Percentiles rank a stretch among this genome's conserved stretches.
These are phyloP conservation scores for Plantago rigida DNA, from an alignment of 305 asterid species.

Conservation along the genomic window DNA sequence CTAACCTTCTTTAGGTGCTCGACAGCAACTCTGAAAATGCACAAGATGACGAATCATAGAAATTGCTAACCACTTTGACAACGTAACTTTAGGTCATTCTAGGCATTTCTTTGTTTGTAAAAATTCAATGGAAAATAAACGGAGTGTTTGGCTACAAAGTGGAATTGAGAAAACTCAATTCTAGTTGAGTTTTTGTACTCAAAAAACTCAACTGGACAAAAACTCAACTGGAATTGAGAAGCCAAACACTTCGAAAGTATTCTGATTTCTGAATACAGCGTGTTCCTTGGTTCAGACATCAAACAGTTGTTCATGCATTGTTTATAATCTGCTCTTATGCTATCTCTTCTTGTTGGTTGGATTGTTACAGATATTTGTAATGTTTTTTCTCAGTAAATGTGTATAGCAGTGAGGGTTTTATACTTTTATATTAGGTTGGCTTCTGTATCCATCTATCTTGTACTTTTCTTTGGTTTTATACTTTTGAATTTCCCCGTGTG, in stretches of 20 bases:
- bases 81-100: neutral
- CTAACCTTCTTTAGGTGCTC: neutral
- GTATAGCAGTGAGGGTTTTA: neutral
- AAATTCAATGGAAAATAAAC: neutral
- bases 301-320: neutral
- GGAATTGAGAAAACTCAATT: too few relatives aligned
- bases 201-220: too few relatives aligned
- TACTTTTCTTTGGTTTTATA: neutral
- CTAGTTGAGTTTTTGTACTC: too few relatives aligned
- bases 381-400: slow-evolving; percentile 11
- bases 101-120: neutral
- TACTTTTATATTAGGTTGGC: slow-evolving; percentile 3
- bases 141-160: too few relatives aligned
- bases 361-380: neutral
- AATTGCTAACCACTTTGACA: neutral
- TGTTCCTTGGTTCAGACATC: neutral
- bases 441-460: neutral
- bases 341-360: slow-evolving; percentile 3
- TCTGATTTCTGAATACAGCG: neutral
- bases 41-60: slow-evolving; percentile 10
- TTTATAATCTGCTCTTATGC: neutral
- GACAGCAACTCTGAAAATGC: neutral
- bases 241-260: too few relatives aligned
- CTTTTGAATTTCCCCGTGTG: neutral
- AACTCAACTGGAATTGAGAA: too few relatives aligned